Evolutionary conservation across 257 asterid genomes (phyloP).

Genomic region (Echium plantagineum): DNA sequence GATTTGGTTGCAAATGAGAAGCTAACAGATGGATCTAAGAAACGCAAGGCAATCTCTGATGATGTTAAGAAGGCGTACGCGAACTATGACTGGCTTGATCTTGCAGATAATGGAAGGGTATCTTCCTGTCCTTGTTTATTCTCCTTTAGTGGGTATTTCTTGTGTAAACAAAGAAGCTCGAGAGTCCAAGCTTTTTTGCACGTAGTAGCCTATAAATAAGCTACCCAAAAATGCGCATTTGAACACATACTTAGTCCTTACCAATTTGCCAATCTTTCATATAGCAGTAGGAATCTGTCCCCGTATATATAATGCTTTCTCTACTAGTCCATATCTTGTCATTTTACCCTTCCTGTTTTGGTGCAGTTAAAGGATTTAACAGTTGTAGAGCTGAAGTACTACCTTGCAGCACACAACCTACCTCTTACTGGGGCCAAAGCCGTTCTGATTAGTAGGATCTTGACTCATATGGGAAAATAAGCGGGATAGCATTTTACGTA

Average conservation of each 20-base stretch:
- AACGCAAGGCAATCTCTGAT: slow-evolving; percentile 67
- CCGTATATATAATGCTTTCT: not conserved
- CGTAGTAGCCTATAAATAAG: too few species aligned
- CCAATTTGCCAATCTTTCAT: not conserved
- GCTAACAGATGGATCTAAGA: slow-evolving; percentile 46
- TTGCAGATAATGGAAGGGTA: slow-evolving; percentile 92
- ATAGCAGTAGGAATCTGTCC: not conserved
- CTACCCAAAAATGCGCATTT: too few species aligned
- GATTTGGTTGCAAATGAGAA: slow-evolving; percentile 30
- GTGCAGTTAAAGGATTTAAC: slow-evolving; percentile 85
- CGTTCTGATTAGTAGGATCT: slow-evolving; percentile 61
- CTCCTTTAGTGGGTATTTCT: not conserved
- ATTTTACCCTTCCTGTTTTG: slow-evolving; percentile 1
- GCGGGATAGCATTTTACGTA: too few species aligned
- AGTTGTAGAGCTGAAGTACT: slow-evolving; percentile 59
- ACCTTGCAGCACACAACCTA: slow-evolving; percentile 46
- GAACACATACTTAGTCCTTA: not conserved
- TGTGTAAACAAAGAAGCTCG: too few species aligned
- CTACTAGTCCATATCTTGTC: not conserved
- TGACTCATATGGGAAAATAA: slow-evolving; percentile 81
- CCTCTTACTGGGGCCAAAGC: slow-evolving; percentile 71
- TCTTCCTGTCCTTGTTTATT: slow-evolving; percentile 1
- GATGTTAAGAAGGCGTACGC: slow-evolving; percentile 48
- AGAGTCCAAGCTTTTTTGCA: too few species aligned
- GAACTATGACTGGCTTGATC: slow-evolving; percentile 63